Conservation (phyloP, 305 asterid species). For the Fraxinus platypoda region DNA sequence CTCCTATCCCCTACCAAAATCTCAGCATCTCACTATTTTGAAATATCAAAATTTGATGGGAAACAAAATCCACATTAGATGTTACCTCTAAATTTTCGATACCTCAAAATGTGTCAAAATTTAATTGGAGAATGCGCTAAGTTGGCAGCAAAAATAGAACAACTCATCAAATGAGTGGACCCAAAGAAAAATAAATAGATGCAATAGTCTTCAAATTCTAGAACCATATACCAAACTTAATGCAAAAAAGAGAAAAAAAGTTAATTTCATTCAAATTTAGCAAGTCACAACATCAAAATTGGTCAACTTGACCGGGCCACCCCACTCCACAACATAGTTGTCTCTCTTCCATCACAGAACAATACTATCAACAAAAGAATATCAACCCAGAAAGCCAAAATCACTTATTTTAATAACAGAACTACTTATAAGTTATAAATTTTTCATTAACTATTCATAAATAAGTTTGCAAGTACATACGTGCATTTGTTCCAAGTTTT, state of each 20-base stretch:
- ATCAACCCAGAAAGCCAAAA: neutral
- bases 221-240: neutral
- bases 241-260: neutral
- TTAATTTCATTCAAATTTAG: slow-evolving; percentile 26
- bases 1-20: neutral
- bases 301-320: slow-evolving; percentile 60
- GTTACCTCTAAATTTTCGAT: neutral
- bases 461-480: slow-evolving; percentile 26
- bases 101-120: neutral
- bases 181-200: neutral
- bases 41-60: neutral
- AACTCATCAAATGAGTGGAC: neutral
- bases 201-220: slow-evolving; percentile 14
- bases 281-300: slow-evolving; percentile 16
- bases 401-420: neutral
- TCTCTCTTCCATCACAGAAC: neutral
- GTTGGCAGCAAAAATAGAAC: neutral
- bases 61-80: neutral
- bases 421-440: neutral
- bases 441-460: neutral
- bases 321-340: neutral
- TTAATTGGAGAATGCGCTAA: neutral
- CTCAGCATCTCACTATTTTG: neutral
- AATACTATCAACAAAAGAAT: neutral
- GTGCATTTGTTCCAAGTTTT: slow-evolving; percentile 42